Evolutionary conservation across 2,329 filamentous ascomycete genomes (phyloP), one percentile per base, ranked within the genome.

Genomic region (Fusarium lyarnte): DNA sequence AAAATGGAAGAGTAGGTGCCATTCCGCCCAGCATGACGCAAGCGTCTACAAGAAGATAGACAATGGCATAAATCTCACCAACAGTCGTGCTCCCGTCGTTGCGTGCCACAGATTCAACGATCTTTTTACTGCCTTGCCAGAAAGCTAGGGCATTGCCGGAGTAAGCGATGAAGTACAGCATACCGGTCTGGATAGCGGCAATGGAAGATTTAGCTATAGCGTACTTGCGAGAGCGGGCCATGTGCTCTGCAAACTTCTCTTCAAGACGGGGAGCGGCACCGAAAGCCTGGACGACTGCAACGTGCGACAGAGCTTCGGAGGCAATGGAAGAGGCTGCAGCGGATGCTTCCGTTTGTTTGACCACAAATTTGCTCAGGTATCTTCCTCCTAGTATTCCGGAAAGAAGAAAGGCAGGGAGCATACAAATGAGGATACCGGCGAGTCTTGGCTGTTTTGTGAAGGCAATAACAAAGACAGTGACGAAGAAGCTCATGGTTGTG

Each of bases 381-480:
- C 84, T 81, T n/a, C 87, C 87, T 45, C 88, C 89, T 41, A 89
- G 78, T 45, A 87, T 82, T 7, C 86, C 85, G 84, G 91, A 89
- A 55, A 90, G 70, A 42, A 92, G 79, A 76, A 89, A 92, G 2
- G 89, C 89, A 0, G 90, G 90, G 8, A 92, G 82, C 59, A 92
- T 77, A 1, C 87, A 90, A 8, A 91, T 78, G 33, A 93, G 82
- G 79, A 92, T 91, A 8, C 47, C 31, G 31, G 47, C 47, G 17
- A 51, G 31, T 21, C 47, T 35, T 51, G 47, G 47, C 31, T 51
- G 47, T 25, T 51, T 51, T 19, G 47, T 51, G 47, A 51, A 93
- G 7, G 90, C 90, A 23, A 93, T 87, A 8, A 90, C 83, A 70
- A 91, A 93, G 12, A 90, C 88, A 0, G 91, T 89, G 59, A 92